phyloP scores from a whole-genome alignment of 78 protist genomes.

The Isochrysis galbana region DNA sequence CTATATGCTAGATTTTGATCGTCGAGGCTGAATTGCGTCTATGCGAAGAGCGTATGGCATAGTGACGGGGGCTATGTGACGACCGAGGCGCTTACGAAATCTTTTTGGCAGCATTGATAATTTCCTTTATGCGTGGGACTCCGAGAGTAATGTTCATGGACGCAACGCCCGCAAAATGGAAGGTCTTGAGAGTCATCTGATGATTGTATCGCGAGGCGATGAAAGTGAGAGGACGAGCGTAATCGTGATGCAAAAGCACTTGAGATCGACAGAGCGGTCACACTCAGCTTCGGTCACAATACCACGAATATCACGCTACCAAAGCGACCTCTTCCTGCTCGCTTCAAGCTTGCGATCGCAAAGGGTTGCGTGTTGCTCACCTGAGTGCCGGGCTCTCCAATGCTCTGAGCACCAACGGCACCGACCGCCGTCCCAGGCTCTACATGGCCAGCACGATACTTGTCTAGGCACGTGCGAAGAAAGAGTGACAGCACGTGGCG shows the following conservation, averaged over 20 bases:
- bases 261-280: no score
- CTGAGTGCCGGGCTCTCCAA: conserved; percentile 99
- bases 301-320: no score
- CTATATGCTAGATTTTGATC: not conserved
- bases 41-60: not conserved
- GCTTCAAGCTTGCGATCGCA: no score
- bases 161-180: conserved; percentile 99
- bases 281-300: no score
- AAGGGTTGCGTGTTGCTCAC: no score
- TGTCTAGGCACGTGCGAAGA: not conserved
- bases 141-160: conserved; percentile 94
- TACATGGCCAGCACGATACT: not conserved
- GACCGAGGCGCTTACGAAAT: conserved; percentile 58
- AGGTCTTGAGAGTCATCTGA: conserved; percentile 99
- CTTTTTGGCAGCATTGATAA: conserved; percentile 94
- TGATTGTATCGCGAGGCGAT: no score
- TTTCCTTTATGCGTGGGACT: conserved; percentile 94
- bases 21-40: no score
- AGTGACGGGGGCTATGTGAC: not conserved
- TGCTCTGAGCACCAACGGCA: conserved; percentile 95
- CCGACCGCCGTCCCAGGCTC: conserved; percentile 99
- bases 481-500: not conserved
- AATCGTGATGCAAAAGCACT: no score
- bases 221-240: no score
- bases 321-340: no score